phyloP scores from a whole-genome alignment of 371 early-diverging fungal species.

The Rhizopus stolonifer region DNA sequence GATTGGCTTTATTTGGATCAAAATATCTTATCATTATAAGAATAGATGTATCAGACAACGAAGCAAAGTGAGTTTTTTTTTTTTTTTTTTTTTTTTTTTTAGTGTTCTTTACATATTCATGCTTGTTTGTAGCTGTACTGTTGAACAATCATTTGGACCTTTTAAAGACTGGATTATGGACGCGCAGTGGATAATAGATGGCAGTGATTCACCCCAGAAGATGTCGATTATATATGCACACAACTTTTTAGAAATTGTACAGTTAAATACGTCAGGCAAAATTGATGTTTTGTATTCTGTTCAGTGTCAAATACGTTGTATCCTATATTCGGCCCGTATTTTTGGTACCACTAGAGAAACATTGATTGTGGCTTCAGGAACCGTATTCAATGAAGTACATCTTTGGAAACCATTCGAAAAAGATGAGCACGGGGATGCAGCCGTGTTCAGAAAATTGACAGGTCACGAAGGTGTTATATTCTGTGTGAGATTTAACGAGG shows the following conservation, averaged over 20 bases:
- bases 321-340: slow-evolving; percentile 72
- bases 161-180: slow-evolving; percentile 74
- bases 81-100: too few species aligned
- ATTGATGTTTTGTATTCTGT: slow-evolving; percentile 27
- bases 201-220: slow-evolving; percentile 9
- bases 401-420: slow-evolving; percentile 60
- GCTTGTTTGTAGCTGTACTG: slow-evolving; percentile 11
- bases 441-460: slow-evolving; percentile 46
- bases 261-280: slow-evolving; percentile 10
- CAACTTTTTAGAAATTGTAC: slow-evolving; percentile 66
- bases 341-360: slow-evolving; percentile 50
- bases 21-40: slow-evolving; percentile 37
- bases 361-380: slow-evolving; percentile 73
- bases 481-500: slow-evolving; percentile 67
- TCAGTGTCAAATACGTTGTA: slow-evolving; percentile 62
- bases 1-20: slow-evolving; percentile 41
- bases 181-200: slow-evolving; percentile 58
- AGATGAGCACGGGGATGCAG: slow-evolving; percentile 44
- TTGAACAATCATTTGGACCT: slow-evolving; percentile 25
- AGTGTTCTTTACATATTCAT: neutral
- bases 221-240: slow-evolving; percentile 76
- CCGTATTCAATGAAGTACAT: slow-evolving; percentile 80
- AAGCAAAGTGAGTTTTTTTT: slow-evolving; percentile 25
- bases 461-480: slow-evolving; percentile 87
- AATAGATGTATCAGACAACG: slow-evolving; percentile 8